These are phyloP conservation scores for Penicillium sp. DNA, from an alignment of 2,329 filamentous ascomycete genomes.

Conservation along the genomic window DNA sequence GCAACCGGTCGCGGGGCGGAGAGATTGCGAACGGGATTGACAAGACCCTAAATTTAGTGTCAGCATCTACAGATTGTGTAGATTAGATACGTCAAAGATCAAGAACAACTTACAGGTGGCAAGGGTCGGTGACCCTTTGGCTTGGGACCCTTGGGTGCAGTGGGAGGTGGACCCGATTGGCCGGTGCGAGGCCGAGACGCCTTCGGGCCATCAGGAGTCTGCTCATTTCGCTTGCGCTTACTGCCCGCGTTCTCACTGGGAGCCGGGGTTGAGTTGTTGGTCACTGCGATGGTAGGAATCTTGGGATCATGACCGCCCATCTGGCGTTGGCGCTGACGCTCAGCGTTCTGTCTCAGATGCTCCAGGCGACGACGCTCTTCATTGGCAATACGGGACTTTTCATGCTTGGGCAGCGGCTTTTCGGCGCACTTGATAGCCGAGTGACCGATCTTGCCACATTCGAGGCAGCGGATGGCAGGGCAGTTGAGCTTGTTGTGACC, in stretches of 20 bases:
- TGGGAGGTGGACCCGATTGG: slow-evolving; percentile 24
- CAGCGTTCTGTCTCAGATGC: slow-evolving; percentile 36
- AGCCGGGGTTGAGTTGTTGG: slow-evolving; percentile 22
- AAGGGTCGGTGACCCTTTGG: slow-evolving; percentile 26
- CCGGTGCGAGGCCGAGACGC: slow-evolving; percentile 31
- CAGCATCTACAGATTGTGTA: slow-evolving; percentile 24
- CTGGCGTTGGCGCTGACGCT: slow-evolving; percentile 44
- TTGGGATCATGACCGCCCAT: slow-evolving; percentile 48
- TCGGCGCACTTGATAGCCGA: slow-evolving; percentile 35
- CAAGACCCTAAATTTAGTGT: slow-evolving; percentile 34
- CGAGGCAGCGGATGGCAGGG: slow-evolving; percentile 43
- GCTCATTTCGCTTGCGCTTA: slow-evolving; percentile 39
- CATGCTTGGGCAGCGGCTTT: slow-evolving; percentile 37
- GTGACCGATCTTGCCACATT: slow-evolving; percentile 50
- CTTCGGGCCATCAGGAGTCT: slow-evolving; percentile 26
- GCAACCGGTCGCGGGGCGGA: slow-evolving; percentile 32
- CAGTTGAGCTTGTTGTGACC: slow-evolving; percentile 44
- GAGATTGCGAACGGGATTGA: slow-evolving; percentile 43
- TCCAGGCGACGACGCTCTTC: slow-evolving; percentile 41
- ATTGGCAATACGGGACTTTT: slow-evolving; percentile 37
- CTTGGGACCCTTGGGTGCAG: slow-evolving; percentile 26
- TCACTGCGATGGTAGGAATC: slow-evolving; percentile 43
- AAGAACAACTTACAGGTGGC: slow-evolving; percentile 15
- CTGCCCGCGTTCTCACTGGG: slow-evolving; percentile 14
- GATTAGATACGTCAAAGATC: not conserved